Evolutionary conservation across 169 alveolate species (phyloP), one percentile per base, ranked within the genome.

Genomic region (Plasmodium vinckei): DNA sequence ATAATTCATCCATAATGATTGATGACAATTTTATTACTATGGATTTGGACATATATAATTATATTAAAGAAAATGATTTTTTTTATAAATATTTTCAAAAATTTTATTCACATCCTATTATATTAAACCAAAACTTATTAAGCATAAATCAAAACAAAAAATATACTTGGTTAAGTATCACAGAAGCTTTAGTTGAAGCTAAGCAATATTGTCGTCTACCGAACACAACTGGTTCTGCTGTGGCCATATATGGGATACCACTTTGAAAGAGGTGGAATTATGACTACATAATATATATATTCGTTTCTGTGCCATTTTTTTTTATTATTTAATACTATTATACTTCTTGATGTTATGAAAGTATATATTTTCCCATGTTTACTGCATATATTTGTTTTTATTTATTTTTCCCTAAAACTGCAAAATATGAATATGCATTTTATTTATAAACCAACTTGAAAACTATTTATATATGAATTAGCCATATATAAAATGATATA

Each of bases 151-250:
- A 68, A 65, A 70, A 86, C 53, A 60, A 49, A 42, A 86, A 86
- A 63, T 70, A 68, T 63, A 27, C 65, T 7, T 59, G 88, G 95
- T 46, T 82, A 77, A 73, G 92, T 44, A 63, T 92, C 64, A 79
- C 92, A 15, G 92, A 87, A 73, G 92, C 95, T 2, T 56, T 92
- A 47, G 86, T 77, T 2, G 95, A 92, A 69, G 94, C 93, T 46
- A 64, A 84, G 57, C 91, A 87, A 71, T 91, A 75, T n/a, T 92
- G 94, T 23, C 95, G 95, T 21, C 84, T 92, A 12, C 92, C 92
- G 21, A 69, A 60, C 33, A 84, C 91, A 72, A 92, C 95, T 0
- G 95, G 94, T 15, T 87, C 93, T 10, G 93, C 95, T 13, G 69
- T 77, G 6, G 93, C 89, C 17, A 91, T 86, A 27, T 92, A 87